Evolutionary conservation across 495 filamentous ascomycete genomes (phyloP).

Genomic region (Xylaria acuta): DNA sequence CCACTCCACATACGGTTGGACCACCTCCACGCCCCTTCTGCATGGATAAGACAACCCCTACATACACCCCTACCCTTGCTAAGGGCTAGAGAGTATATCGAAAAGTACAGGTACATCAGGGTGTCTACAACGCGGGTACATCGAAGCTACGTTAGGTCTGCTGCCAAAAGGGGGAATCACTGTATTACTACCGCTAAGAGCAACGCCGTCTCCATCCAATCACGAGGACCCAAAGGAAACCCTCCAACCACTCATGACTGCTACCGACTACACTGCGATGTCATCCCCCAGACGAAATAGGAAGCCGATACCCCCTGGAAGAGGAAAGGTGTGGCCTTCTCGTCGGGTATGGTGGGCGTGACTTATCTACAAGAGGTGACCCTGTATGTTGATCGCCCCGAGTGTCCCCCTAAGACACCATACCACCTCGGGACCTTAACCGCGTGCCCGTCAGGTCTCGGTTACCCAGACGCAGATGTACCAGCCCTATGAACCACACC

Average conservation of each 20-base stretch:
- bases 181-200: conserved; percentile 38
- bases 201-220: conserved; percentile 33
- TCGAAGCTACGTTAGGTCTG: conserved; percentile 29
- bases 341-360: conserved; percentile 28
- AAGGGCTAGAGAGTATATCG: conserved; percentile 7
- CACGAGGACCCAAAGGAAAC: conserved; percentile 32
- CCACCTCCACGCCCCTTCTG: conserved; percentile 25
- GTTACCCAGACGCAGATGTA: conserved; percentile 33
- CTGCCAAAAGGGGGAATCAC: conserved; percentile 36
- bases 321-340: conserved; percentile 38
- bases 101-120: conserved; percentile 26
- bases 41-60: conserved; percentile 20
- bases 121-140: conserved; percentile 36
- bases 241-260: conserved; percentile 29
- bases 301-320: conserved; percentile 42
- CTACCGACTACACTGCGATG: conserved; percentile 29
- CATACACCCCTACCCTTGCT: conserved; percentile 24
- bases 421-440: conserved; percentile 20
- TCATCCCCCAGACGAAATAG: conserved; percentile 41
- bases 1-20: conserved; percentile 29
- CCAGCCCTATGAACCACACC: conserved; percentile 31
- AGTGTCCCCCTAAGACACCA: conserved; percentile 39
- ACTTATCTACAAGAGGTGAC: conserved; percentile 37
- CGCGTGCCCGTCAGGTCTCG: conserved; percentile 17
- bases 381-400: conserved; percentile 31